A percentile compares a stretch with the other conserved stretches of the same genome.
phyloP scores from a whole-genome alignment of 2,329 filamentous ascomycete genomes.

The Monilinia laxa region DNA sequence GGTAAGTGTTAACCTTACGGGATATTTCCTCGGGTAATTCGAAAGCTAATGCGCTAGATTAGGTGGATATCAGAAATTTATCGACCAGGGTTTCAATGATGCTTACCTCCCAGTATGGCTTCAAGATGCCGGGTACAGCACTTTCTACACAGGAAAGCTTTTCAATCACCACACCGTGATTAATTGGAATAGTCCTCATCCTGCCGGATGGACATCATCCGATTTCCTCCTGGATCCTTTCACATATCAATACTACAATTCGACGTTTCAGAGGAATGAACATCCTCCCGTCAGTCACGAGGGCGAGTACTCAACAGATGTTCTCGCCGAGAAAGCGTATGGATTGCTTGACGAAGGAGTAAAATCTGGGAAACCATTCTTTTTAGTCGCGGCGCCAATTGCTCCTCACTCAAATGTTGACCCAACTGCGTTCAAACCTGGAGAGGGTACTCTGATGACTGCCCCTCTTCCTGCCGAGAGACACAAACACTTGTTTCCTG shows the following conservation, averaged over 20 bases:
- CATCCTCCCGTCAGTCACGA: conserved; percentile 55
- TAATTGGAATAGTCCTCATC: conserved; percentile 61
- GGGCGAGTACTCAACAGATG: conserved; percentile 50
- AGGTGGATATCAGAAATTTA: conserved; percentile 65
- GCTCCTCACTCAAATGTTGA: conserved; percentile 61
- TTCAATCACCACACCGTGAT: conserved; percentile 62
- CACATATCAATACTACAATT: conserved; percentile 68
- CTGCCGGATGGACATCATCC: conserved; percentile 58
- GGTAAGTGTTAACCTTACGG: conserved; percentile 41
- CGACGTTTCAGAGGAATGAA: conserved; percentile 60
- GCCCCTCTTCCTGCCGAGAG: conserved; percentile 58
- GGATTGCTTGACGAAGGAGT: conserved; percentile 63
- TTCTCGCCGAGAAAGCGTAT: conserved; percentile 58
- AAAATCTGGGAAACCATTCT: conserved; percentile 58
- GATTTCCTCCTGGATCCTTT: conserved; percentile 63
- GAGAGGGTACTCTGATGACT: conserved; percentile 40
- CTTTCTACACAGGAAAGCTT: conserved; percentile 71
- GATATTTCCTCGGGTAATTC: conserved; percentile 27
- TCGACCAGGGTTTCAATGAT: conserved; percentile 62
- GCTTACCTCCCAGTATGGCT: conserved; percentile 70
- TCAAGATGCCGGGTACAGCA: conserved; percentile 66
- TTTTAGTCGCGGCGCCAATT: conserved; percentile 63
- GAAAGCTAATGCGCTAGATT: conserved; percentile 23
- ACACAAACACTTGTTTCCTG: conserved; percentile 61
- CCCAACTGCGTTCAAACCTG: conserved; percentile 17